These are phyloP conservation scores for Candida ponderosae DNA, from an alignment of 805 yeast species.

Conservation along the genomic window DNA sequence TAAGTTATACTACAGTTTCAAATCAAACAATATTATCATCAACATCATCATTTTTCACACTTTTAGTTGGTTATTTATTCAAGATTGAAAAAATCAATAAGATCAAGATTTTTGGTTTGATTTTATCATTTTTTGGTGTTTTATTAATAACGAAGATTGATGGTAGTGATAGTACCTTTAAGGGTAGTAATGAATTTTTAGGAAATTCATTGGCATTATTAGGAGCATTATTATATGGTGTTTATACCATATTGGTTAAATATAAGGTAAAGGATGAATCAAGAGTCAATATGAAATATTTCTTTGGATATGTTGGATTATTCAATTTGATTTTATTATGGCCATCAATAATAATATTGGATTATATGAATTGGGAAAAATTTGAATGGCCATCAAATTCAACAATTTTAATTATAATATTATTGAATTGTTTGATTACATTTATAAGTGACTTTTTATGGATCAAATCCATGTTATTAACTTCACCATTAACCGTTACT, in stretches of 20 bases:
- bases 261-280: conserved; percentile 65
- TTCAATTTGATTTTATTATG: conserved; percentile 68
- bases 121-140: conserved; percentile 72
- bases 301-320: conserved; percentile 92
- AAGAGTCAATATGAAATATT: conserved; percentile 73
- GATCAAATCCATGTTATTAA: conserved; percentile 91
- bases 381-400: conserved; percentile 61
- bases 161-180: conserved; percentile 8
- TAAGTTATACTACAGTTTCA: conserved; percentile 86
- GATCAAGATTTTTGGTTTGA: conserved; percentile 60
- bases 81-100: conserved; percentile 61
- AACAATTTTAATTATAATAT: conserved; percentile 44
- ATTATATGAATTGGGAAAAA: conserved; percentile 55
- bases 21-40: conserved; percentile 90
- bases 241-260: conserved; percentile 82
- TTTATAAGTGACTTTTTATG: conserved; percentile 88
- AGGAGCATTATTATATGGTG: conserved; percentile 87
- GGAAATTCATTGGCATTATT: conserved; percentile 78
- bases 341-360: conserved; percentile 71
- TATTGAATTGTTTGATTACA: conserved; percentile 66
- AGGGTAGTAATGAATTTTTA: conserved; percentile 24
- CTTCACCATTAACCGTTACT: conserved; percentile 92
- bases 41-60: conserved; percentile 89
- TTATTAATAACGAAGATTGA: conserved; percentile 70
- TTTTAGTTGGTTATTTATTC: conserved; percentile 68